Evolutionary conservation across 495 filamentous ascomycete species (phyloP).

Genomic region (Penicillium manginii): DNA sequence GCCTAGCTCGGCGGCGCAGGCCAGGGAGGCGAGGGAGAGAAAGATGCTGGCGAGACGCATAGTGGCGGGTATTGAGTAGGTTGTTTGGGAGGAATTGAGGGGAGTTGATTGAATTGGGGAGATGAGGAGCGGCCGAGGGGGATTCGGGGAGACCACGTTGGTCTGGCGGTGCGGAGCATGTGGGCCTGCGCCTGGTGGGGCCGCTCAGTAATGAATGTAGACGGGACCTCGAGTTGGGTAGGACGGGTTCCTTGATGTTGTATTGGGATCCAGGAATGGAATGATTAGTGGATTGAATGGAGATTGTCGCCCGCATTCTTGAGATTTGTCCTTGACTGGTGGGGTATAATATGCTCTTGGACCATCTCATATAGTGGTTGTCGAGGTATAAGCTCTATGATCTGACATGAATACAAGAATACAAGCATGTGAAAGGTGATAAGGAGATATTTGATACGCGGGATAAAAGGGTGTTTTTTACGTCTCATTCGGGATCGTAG

Average conservation of each 20-base stretch:
- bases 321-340: too few relatives aligned
- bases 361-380: too few relatives aligned
- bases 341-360: too few relatives aligned
- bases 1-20: slow-evolving; percentile 58
- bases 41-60: slow-evolving; percentile 48
- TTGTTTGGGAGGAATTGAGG: background rate
- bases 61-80: slow-evolving; percentile 6
- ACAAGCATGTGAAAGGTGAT: too few relatives aligned
- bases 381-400: too few relatives aligned
- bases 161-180: background rate
- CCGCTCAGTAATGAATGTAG: background rate
- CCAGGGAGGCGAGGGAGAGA: slow-evolving; percentile 56
- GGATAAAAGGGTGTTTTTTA: too few relatives aligned
- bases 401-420: too few relatives aligned
- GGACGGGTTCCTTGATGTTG: background rate
- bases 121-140: background rate
- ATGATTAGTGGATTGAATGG: background rate
- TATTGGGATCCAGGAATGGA: background rate
- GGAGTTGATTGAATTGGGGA: background rate
- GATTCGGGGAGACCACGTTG: background rate
- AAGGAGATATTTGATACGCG: too few relatives aligned
- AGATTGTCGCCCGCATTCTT: too few relatives aligned
- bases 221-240: background rate
- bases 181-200: background rate
- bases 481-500: too few relatives aligned